Base-by-base conservation (phyloP, 805 yeast genomes). In the Cyberlindnera bimundalis region DNA sequence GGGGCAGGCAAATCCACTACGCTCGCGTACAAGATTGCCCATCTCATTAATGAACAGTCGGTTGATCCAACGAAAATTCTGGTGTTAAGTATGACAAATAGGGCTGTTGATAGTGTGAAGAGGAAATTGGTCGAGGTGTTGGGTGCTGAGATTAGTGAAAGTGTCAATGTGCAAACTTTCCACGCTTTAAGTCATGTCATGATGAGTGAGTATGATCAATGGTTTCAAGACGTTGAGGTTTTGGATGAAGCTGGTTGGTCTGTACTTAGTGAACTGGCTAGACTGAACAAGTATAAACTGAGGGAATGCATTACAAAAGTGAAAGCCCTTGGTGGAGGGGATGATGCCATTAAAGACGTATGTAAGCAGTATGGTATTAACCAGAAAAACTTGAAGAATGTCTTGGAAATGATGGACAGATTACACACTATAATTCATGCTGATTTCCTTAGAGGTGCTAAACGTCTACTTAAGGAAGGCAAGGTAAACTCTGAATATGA, bases 1-100 rank as follows among this genome's bases (percentile, higher is more conserved):
- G 89, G 90, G 4, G 73, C 84, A 8, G 90, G 91, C 2, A 83
- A 83, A 52, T 81, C 89, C 0, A 63, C 66, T 25, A 81, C 88
- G 0, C 50, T 83, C 23, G 71, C 77, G 5, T 65, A 70, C 23
- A 66, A 84, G 44, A 66, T 83, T 0, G 73, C 73, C 2, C 65
- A 71, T 43, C 47, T 79, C 46, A 52, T 82, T 5, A 45, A 56
- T 1, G 43, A 62, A 11, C 59, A 59, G 2, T 46, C 44, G 6
- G 51, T 76, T 1, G 43, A 56, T 3, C 86, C 89, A 0, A 57
- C 66, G 3, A 78, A 80, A 37, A 72, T 84, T 5, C 54, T 83
- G 26, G 78, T 81, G 2, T 63, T 84, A 4, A 78, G 86, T 12
- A 67, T 84, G 71, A 82, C 91, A 0, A 84, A 82, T 50, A 67